These are phyloP conservation scores for Polygonum aviculare DNA, from an alignment of 148 eudicot species.

Conservation along the genomic window DNA sequence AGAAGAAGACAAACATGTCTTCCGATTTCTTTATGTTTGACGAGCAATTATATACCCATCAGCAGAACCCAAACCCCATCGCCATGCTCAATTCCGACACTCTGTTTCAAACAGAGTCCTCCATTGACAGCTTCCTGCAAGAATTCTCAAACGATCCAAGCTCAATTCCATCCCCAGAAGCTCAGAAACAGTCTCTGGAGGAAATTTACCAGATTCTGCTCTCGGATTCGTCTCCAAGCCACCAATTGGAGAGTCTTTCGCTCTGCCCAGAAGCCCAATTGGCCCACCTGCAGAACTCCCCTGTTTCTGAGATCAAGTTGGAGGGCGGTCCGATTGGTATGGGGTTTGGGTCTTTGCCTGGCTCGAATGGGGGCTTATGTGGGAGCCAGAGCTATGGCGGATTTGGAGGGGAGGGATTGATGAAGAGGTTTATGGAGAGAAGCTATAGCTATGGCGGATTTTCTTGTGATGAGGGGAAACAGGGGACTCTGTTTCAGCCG, in stretches of 20 bases:
- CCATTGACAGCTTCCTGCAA: constrained; percentile 39
- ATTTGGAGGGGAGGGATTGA: constrained; percentile 20
- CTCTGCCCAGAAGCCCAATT: constrained; percentile 30
- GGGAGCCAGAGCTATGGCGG: constrained; percentile 16
- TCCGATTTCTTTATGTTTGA: constrained; percentile 63
- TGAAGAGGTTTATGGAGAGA: constrained; percentile 53
- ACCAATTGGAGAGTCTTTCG: constrained; percentile 41
- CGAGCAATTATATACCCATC: constrained; percentile 11
- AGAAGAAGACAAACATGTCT: constrained; percentile 30
- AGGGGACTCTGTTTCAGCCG: constrained; percentile 34
- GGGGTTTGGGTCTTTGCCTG: constrained; percentile 22
- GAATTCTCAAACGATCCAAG: constrained; percentile 27
- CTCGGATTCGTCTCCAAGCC: constrained; percentile 60
- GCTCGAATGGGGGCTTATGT: constrained; percentile 12
- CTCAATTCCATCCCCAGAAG: constrained; percentile 16
- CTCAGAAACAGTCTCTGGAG: constrained; percentile 22
- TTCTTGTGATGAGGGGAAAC: constrained; percentile 36
- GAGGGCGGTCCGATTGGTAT: constrained; percentile 34
- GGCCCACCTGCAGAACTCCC: constrained; percentile 23
- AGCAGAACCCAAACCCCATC: not conserved
- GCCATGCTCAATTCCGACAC: constrained; percentile 13
- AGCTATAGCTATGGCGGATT: constrained; percentile 41
- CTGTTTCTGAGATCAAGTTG: constrained; percentile 46
- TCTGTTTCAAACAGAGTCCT: constrained; percentile 32
- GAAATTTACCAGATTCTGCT: constrained; percentile 38